Evolutionary conservation across 2,329 filamentous ascomycete species (phyloP).

Genomic region (Periconia digitata): DNA sequence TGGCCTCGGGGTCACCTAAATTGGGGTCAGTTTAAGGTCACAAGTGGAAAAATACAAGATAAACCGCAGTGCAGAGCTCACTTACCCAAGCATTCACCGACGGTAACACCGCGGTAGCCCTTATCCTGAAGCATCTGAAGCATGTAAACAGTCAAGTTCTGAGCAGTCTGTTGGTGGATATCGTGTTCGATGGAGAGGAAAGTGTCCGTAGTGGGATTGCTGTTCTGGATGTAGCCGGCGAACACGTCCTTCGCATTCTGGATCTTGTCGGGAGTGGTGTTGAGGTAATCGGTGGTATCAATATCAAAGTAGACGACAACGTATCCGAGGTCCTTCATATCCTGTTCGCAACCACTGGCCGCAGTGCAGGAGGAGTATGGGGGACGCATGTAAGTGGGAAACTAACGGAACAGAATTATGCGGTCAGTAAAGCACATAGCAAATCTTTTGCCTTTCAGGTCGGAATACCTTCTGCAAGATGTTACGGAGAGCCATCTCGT

Average conservation of each 20-base stretch:
- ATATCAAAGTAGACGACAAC: conserved; percentile 63
- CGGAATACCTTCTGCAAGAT: conserved; percentile 57
- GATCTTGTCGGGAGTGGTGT: conserved; percentile 31
- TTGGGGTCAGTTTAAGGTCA: no score
- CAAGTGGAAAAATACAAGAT: conserved; percentile 53
- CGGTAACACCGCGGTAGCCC: conserved; percentile 48
- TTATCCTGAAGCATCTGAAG: conserved; percentile 42
- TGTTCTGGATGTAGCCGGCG: conserved; percentile 43
- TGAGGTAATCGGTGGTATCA: conserved; percentile 53
- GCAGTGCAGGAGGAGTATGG: conserved; percentile 52
- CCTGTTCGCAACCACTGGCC: conserved; percentile 37
- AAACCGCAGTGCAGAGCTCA: conserved; percentile 43
- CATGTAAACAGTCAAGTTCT: conserved; percentile 48
- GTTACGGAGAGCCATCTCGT: conserved; percentile 58
- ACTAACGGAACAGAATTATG: no score
- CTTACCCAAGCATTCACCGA: conserved; percentile 55
- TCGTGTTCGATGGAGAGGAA: conserved; percentile 59
- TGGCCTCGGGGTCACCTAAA: conserved; percentile 46
- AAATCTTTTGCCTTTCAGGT: no score
- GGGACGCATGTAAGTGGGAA: conserved; percentile 57
- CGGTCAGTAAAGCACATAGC: no score
- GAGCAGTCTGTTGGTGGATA: conserved; percentile 50
- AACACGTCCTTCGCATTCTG: conserved; percentile 42
- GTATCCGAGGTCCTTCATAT: conserved; percentile 53
- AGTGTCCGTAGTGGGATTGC: conserved; percentile 26